These are phyloP conservation scores for Eustoma russellianum DNA, from an alignment of 257 asterid genomes.

Conservation along the genomic window DNA sequence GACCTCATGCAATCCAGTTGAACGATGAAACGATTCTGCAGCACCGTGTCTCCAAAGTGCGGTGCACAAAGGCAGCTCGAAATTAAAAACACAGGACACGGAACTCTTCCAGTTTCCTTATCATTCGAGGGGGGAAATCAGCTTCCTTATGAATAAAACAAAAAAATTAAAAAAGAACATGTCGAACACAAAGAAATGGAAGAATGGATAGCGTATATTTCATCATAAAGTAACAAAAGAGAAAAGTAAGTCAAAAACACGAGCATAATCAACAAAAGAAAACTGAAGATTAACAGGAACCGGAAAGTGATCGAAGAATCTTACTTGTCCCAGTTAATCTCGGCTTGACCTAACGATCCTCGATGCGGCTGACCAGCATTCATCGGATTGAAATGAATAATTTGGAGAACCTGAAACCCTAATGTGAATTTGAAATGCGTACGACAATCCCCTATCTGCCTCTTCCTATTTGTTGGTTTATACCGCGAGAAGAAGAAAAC, in stretches of 20 bases:
- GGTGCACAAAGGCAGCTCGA: too few species aligned
- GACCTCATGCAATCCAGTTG: too few species aligned
- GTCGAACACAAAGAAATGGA: not conserved
- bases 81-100: too few species aligned
- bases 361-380: constrained; percentile 33
- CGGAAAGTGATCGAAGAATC: constrained; percentile 7
- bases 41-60: too few species aligned
- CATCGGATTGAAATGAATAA: constrained; percentile 20
- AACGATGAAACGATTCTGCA: too few species aligned
- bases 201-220: not conserved
- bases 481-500: not conserved
- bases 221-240: not conserved
- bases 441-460: too few species aligned
- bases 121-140: too few species aligned
- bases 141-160: not conserved
- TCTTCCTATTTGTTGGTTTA: too few species aligned
- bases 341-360: constrained; percentile 42
- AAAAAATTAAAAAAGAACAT: not conserved
- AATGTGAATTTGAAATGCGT: constrained; percentile 6
- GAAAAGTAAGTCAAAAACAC: not conserved
- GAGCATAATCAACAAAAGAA: not conserved
- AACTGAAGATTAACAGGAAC: not conserved
- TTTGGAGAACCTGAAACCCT: too few species aligned
- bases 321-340: constrained; percentile 90
- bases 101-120: too few species aligned